Evolutionary conservation across 495 filamentous ascomycete species (phyloP), one percentile per base, ranked within the genome.

Genomic region (Xylaria telfairii): DNA sequence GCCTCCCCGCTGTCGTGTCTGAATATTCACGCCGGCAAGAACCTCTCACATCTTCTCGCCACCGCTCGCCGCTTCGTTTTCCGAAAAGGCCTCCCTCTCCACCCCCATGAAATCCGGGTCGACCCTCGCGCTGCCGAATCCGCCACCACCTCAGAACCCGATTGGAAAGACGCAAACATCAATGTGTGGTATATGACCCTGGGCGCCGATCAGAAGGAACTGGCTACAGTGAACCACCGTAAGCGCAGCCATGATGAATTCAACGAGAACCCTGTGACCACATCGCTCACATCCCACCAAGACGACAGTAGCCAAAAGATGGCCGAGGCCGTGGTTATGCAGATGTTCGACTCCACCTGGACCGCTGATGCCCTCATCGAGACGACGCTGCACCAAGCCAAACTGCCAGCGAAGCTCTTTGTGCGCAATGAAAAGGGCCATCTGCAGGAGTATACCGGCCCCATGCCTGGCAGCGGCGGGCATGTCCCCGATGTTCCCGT

Each of bases 21-120:
- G 69, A 89, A 86, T n/a, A 79, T 99, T 13, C 91, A 95, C 75
- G 94, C 94, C 10, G 86, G 90, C 8, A 85, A 86, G 66, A 97
- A 97, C 78, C 74, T 97, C 53, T 85, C 87, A 32, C 92, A 98
- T 74, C 87, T 88, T 1, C 76, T 99, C 47, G 95, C 94, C 39
- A 92, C 93, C 0, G 89, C 92, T n/a, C 87, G 96, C 47, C 81
- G 89, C 39, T 98, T 97, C 79, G 86, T 99, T n/a, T 95, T 98
- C 76, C 85, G 96, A 32, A 93, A 91, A 75, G 90, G 91, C 0
- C 85, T 95, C 76, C 93, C 94, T 1, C 51, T 97, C 2, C 80
- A 76, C 26, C 85, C 88, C 30, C 83, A 85, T 57, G 96, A 98
- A 79, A 84, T 92, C 67, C 83, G 82, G 46, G 68, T 81, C 26